phyloP scores from a whole-genome alignment of 2,329 filamentous ascomycete species.

The Oidium heveae region DNA sequence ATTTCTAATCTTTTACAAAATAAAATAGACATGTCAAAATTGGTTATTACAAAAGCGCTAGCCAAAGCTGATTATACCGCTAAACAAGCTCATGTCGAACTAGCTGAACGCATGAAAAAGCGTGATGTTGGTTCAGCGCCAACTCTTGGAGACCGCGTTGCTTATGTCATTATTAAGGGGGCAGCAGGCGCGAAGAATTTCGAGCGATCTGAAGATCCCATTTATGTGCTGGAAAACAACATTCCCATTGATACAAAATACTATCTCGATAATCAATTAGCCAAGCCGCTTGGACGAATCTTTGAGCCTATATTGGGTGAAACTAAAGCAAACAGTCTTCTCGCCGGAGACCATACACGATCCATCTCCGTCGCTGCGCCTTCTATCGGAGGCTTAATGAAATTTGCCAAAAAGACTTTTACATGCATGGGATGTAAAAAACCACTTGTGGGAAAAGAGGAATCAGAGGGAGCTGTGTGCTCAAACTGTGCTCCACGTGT shows the following conservation, averaged over 20 bases:
- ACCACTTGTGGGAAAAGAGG: slow-evolving; percentile 55
- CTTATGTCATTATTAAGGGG: slow-evolving; percentile 93
- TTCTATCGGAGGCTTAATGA: slow-evolving; percentile 83
- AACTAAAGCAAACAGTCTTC: slow-evolving; percentile 62
- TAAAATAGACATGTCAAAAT: slow-evolving; percentile 95
- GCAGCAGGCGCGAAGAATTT: slow-evolving; percentile 79
- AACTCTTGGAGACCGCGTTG: slow-evolving; percentile 78
- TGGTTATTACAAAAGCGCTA: slow-evolving; percentile 94
- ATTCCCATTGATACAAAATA: slow-evolving; percentile 95
- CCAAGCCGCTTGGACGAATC: slow-evolving; percentile 80
- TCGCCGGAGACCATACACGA: slow-evolving; percentile 87
- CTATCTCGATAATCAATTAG: slow-evolving; percentile 93
- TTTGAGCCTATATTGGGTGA: slow-evolving; percentile 96
- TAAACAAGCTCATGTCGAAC: slow-evolving; percentile 89
- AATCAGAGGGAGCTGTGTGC: slow-evolving; percentile 70
- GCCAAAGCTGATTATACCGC: slow-evolving; percentile 72
- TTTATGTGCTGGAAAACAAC: slow-evolving; percentile 93
- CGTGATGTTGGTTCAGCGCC: slow-evolving; percentile 88
- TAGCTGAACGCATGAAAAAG: slow-evolving; percentile 90
- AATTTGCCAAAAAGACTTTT: slow-evolving; percentile 91
- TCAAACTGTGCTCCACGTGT: slow-evolving; percentile 61
- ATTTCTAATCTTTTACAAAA: slow-evolving; percentile 92
- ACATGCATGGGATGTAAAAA: slow-evolving; percentile 99
- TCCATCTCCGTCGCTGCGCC: slow-evolving; percentile 81
- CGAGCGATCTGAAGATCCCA: slow-evolving; percentile 89